phyloP scores from a whole-genome alignment of 805 yeast genomes.

The Grigorovia transvaalensis region DNA sequence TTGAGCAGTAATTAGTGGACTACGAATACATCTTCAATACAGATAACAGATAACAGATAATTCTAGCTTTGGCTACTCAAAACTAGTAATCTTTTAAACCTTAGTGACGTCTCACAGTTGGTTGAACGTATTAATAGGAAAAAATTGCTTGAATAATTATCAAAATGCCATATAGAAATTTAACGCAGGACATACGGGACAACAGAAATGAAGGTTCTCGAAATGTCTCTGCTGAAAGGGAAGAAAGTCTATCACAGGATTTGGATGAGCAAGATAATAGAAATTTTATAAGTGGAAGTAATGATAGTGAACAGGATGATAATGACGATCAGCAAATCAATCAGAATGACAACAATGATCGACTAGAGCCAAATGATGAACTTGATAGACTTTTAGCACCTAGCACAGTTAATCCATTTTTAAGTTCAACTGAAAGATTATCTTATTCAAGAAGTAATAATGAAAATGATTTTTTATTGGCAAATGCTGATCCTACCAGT shows the following conservation, averaged over 20 bases:
- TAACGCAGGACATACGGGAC: slow-evolving; percentile 2
- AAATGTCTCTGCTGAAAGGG: neutral
- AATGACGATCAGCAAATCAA: neutral
- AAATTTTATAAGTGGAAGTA: neutral
- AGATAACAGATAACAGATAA: neutral
- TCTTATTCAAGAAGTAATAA: neutral
- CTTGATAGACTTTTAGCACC: slow-evolving; percentile 1
- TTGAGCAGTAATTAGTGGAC: neutral
- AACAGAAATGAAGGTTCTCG: neutral
- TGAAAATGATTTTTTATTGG: neutral
- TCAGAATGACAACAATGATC: neutral
- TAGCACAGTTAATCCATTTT: slow-evolving; percentile 1
- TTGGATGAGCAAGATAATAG: neutral
- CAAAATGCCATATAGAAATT: slow-evolving; percentile 6
- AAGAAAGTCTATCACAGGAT: neutral
- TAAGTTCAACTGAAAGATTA: neutral
- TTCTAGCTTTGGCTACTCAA: neutral
- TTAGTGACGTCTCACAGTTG: neutral
- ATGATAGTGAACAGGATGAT: neutral
- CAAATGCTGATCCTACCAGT: neutral
- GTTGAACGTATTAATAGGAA: neutral
- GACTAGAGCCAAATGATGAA: neutral
- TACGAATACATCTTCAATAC: too few relatives aligned
- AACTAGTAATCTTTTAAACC: too few relatives aligned
- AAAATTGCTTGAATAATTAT: neutral